Percentiles rank a stretch among this genome's conserved stretches.
Evolutionary conservation across 805 yeast species (phyloP).

Genomic region (Lachancea quebecensis): DNA sequence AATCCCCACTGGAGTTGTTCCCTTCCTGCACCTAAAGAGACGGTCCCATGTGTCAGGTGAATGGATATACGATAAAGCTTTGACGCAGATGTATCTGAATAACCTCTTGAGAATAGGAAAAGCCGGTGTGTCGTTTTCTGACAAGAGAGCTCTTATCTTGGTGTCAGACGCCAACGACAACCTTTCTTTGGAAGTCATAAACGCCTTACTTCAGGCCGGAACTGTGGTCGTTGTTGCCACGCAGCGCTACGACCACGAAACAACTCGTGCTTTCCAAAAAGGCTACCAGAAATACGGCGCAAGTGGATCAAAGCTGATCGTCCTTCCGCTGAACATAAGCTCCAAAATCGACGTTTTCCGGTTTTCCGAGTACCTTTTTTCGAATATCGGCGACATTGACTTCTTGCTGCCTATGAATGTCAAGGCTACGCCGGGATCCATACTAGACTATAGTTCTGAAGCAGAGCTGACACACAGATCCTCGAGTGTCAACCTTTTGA

Average conservation of each 20-base stretch:
- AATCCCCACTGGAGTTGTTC: slow-evolving; percentile 62
- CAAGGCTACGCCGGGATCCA: slow-evolving; percentile 85
- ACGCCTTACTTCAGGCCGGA: slow-evolving; percentile 79
- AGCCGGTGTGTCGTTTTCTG: slow-evolving; percentile 93
- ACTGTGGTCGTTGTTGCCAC: slow-evolving; percentile 83
- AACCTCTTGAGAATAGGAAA: slow-evolving; percentile 86
- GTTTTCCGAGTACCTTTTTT: slow-evolving; percentile 63
- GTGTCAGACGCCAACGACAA: slow-evolving; percentile 42
- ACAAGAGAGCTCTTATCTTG: slow-evolving; percentile 94
- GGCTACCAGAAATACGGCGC: slow-evolving; percentile 60
- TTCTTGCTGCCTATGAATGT: slow-evolving; percentile 60
- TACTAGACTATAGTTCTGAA: slow-evolving; percentile 71
- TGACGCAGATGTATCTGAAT: slow-evolving; percentile 59
- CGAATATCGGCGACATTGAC: slow-evolving; percentile 63
- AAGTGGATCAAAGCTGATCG: slow-evolving; percentile 66
- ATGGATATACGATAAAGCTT: slow-evolving; percentile 63
- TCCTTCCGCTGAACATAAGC: slow-evolving; percentile 86
- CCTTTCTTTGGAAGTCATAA: slow-evolving; percentile 33
- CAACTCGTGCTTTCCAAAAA: not conserved
- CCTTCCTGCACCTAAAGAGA: slow-evolving; percentile 72
- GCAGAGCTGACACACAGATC: slow-evolving; percentile 85
- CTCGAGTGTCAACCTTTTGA: slow-evolving; percentile 74
- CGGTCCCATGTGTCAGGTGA: slow-evolving; percentile 44
- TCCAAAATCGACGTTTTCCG: slow-evolving; percentile 73
- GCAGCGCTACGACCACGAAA: slow-evolving; percentile 44